Percentiles rank a stretch among this genome's conserved stretches.
phyloP scores from a whole-genome alignment of 805 yeast species.

The Teunomyces tritomae region DNA sequence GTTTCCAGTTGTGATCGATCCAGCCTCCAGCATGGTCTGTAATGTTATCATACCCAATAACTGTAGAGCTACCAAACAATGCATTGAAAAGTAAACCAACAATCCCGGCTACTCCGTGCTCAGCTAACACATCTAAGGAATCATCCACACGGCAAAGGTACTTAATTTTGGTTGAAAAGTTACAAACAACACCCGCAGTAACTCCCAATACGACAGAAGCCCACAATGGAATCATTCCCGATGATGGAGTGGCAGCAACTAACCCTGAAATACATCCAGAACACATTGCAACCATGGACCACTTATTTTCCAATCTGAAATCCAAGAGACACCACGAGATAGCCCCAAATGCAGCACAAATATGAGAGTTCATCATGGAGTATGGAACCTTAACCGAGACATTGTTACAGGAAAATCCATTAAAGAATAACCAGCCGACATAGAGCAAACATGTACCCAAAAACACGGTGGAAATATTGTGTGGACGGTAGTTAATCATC shows the following conservation, averaged over 20 bases:
- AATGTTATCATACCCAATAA: slow-evolving; percentile 85
- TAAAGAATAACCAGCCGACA: slow-evolving; percentile 96
- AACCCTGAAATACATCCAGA: slow-evolving; percentile 95
- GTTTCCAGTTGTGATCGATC: slow-evolving; percentile 87
- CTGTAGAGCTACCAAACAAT: slow-evolving; percentile 80
- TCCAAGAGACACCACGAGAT: slow-evolving; percentile 90
- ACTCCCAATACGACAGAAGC: slow-evolving; percentile 85
- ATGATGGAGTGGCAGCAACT: slow-evolving; percentile 95
- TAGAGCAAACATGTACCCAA: slow-evolving; percentile 84
- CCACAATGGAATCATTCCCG: slow-evolving; percentile 89
- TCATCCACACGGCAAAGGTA: slow-evolving; percentile 82
- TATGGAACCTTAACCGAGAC: slow-evolving; percentile 83
- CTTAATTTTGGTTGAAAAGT: slow-evolving; percentile 85
- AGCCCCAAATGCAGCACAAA: slow-evolving; percentile 88
- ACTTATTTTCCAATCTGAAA: slow-evolving; percentile 81
- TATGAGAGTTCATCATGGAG: slow-evolving; percentile 87
- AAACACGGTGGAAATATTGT: slow-evolving; percentile 87
- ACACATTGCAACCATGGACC: slow-evolving; percentile 93
- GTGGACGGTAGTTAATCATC: slow-evolving; percentile 89
- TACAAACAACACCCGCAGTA: slow-evolving; percentile 78
- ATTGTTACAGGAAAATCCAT: slow-evolving; percentile 82
- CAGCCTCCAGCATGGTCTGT: slow-evolving; percentile 90
- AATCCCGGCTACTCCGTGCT: slow-evolving; percentile 96
- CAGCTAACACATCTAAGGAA: slow-evolving; percentile 93
- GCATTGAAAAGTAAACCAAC: slow-evolving; percentile 89